Evolutionary conservation across 805 yeast genomes (phyloP), one percentile per base, ranked within the genome.

Genomic region (Saturnispora sanitii): DNA sequence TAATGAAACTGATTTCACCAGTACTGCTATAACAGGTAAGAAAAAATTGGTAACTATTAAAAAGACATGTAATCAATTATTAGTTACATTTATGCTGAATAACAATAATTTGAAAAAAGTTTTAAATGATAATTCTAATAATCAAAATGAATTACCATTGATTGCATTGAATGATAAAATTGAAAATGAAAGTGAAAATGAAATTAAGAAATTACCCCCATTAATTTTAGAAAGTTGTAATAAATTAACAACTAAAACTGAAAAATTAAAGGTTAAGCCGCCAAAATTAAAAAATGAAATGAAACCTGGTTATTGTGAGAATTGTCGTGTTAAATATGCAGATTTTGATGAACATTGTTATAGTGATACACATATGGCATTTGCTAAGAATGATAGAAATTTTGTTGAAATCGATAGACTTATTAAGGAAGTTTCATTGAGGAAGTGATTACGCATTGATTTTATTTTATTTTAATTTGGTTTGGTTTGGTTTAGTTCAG

Each of bases 261-360:
- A n/a, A n/a, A n/a, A n/a, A n/a, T n/a, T n/a, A n/a, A n/a, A n/a
- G n/a, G n/a, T n/a, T n/a, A n/a, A n/a, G n/a, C n/a, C n/a, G 12
- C 48, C 41, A 17, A 52, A 50, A 34, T 49, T 49, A 6, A 56
- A 49, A 36, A 45, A 49, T 18, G 57, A 55, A 33, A 49, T 49
- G 53, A 54, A 53, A 33, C 59, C 90, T 1, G 96, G 96, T 0
- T 88, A 84, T 60, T 90, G 98, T 62, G 98, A 90, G 57, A 90
- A 90, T 55, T 90, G 98, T 61, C 68, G 90, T 19, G 82, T 81
- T 45, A 79, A 79, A 55, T 90, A 82, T 56, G 88, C 82, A 38
- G 75, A 76, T 49, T 79, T 87, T 53, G 83, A 77, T 20, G 83
- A 75, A 43, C 98, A 90, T 57, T 73, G 85, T 31, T 52, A 54